Percentiles rank a stretch among this genome's conserved stretches.
phyloP scores from a whole-genome alignment of 108 stramenopile species.

The Cyclostephanos invisitatus region DNA sequence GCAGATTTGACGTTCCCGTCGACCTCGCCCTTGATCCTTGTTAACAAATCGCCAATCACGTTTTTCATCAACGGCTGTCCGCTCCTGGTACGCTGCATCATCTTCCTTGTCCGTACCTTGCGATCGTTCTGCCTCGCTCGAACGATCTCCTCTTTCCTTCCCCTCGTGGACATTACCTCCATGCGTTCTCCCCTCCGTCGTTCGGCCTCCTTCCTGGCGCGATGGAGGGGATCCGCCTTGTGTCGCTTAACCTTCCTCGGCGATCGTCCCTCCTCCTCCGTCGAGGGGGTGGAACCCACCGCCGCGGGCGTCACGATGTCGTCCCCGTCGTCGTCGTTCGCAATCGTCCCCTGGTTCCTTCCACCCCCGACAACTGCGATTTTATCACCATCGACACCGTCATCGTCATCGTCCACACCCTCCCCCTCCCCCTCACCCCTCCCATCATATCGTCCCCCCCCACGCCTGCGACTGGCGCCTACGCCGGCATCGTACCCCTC shows the following conservation, averaged over 20 bases:
- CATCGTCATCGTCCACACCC: background rate
- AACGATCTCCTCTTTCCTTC: constrained; percentile 45
- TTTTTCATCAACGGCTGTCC: constrained; percentile 87
- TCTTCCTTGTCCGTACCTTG: constrained; percentile 49
- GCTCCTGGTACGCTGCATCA: constrained; percentile 57
- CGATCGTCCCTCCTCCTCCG: background rate
- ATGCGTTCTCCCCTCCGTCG: constrained; percentile 27
- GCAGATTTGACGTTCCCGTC: constrained; percentile 13
- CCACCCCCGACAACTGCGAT: background rate
- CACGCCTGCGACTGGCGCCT: constrained; percentile 70
- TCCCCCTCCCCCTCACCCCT: background rate
- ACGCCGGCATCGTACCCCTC: constrained; percentile 73
- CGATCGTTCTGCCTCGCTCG: constrained; percentile 48
- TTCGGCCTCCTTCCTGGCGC: constrained; percentile 51
- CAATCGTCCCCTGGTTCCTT: background rate
- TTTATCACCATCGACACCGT: constrained; percentile 7
- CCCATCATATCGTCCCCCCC: constrained; percentile 9
- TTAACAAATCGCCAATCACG: constrained; percentile 69
- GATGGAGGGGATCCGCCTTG: constrained; percentile 50
- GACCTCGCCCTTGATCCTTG: constrained; percentile 53
- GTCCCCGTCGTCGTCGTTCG: background rate
- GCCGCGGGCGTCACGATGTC: constrained; percentile 3
- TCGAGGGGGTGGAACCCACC: background rate
- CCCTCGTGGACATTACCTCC: constrained; percentile 26
- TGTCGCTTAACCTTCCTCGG: constrained; percentile 41